Percentiles rank a stretch among this genome's conserved stretches.
Conservation (phyloP, 306 rosid species). For the Vigna trinervia region DNA sequence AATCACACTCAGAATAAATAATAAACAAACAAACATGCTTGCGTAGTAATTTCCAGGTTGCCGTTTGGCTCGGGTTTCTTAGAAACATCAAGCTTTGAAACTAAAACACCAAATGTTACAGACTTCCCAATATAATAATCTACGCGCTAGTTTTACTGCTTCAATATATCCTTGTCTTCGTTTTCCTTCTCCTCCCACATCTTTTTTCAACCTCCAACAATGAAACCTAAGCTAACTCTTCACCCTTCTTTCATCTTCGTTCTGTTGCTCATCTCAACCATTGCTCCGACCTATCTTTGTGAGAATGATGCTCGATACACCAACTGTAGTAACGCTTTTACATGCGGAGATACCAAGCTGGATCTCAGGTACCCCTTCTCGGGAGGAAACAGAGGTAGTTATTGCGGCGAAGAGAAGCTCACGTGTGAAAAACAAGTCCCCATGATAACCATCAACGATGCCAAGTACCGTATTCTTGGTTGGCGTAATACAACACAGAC, state of each 20-base stretch:
- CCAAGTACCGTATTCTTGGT: conserved; percentile 36
- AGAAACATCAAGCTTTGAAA: not conserved
- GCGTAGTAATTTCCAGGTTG: no score
- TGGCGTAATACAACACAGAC: not conserved
- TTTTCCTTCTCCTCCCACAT: not conserved
- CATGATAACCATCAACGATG: not conserved
- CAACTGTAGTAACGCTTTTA: conserved; percentile 8
- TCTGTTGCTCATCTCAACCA: conserved; percentile 19
- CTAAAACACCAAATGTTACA: no score
- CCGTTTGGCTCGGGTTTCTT: not conserved
- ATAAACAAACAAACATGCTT: no score
- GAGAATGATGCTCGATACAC: not conserved
- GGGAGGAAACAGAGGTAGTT: conserved; percentile 10
- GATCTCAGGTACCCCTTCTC: conserved; percentile 46
- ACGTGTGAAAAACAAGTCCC: not conserved
- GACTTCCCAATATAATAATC: not conserved
- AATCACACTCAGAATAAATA: no score
- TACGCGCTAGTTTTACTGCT: not conserved
- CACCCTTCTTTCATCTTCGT: conserved; percentile 13
- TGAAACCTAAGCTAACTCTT: not conserved
- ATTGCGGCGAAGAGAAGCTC: conserved; percentile 37
- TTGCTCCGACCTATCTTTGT: conserved; percentile 1
- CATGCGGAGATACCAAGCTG: not conserved
- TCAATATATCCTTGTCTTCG: not conserved
- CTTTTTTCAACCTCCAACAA: not conserved